Evolutionary conservation across 805 yeast species (phyloP).

Genomic region (Candida boleticola): DNA sequence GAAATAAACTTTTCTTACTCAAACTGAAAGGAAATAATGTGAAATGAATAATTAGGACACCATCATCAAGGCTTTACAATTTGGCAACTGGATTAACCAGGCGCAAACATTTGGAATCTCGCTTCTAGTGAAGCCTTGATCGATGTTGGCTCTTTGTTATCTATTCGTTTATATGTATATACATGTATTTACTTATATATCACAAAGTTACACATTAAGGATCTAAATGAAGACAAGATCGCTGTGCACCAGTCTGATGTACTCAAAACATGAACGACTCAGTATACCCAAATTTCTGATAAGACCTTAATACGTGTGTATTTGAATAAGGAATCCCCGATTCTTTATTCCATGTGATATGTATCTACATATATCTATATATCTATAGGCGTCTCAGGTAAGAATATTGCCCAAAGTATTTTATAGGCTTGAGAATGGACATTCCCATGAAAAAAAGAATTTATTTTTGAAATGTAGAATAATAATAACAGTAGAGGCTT

Average conservation of each 20-base stretch:
- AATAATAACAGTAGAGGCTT: no score
- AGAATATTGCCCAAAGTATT: no score
- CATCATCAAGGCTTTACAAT: no score
- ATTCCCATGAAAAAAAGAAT: no score
- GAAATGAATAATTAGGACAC: no score
- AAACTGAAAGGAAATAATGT: no score
- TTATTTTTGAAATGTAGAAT: no score
- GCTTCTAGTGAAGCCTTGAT: no score
- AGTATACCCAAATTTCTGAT: constrained; percentile 51
- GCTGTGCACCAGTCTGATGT: constrained; percentile 56
- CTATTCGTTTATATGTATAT: neutral
- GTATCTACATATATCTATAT: neutral
- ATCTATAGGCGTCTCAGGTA: neutral
- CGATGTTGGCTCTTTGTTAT: neutral
- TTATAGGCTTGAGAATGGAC: no score
- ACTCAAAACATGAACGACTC: constrained; percentile 43
- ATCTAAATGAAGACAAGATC: constrained; percentile 41
- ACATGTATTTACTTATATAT: neutral
- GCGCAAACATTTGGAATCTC: no score
- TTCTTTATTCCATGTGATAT: neutral
- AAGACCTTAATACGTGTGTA: constrained; percentile 3
- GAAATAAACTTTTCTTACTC: neutral
- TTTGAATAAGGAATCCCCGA: no score
- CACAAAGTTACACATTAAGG: neutral
- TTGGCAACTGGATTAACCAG: no score